phyloP scores from a whole-genome alignment of 1,139 yeast species.

The Pichia sp. region DNA sequence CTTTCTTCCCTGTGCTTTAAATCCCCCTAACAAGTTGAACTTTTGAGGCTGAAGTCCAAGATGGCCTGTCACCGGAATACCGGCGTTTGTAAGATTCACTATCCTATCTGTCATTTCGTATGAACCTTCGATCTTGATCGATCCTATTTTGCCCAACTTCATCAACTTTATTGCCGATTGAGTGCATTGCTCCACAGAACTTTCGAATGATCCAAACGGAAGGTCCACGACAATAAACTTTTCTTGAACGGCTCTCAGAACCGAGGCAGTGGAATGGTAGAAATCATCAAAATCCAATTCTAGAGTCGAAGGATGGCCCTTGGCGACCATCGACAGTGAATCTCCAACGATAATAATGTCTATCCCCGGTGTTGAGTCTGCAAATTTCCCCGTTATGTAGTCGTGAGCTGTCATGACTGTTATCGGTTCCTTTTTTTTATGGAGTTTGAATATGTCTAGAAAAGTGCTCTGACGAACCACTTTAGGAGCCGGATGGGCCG shows the following conservation, averaged over 20 bases:
- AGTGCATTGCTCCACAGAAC: constrained; percentile 60
- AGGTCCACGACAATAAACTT: constrained; percentile 81
- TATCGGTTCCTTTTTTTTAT: constrained; percentile 44
- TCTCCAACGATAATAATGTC: constrained; percentile 85
- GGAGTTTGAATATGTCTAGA: constrained; percentile 42
- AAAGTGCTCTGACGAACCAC: constrained; percentile 34
- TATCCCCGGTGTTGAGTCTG: constrained; percentile 55
- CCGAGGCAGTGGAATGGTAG: constrained; percentile 71
- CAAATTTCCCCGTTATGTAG: constrained; percentile 68
- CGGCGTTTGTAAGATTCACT: constrained; percentile 51
- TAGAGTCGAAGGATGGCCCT: constrained; percentile 77
- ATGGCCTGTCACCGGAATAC: constrained; percentile 91
- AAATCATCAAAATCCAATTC: constrained; percentile 76
- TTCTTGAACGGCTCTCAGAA: constrained; percentile 60
- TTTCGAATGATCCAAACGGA: constrained; percentile 85
- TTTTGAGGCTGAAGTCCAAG: constrained; percentile 91
- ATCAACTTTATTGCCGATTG: constrained; percentile 60
- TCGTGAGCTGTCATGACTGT: constrained; percentile 86
- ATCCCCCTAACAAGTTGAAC: constrained; percentile 77
- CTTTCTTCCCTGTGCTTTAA: constrained; percentile 74
- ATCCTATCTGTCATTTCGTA: constrained; percentile 49
- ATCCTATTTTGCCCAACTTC: constrained; percentile 63
- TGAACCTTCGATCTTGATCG: constrained; percentile 88
- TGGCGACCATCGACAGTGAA: constrained; percentile 85
- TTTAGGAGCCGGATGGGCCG: constrained; percentile 7